phyloP scores from a whole-genome alignment of 2,329 filamentous ascomycete species.

The Fusarium equiseti region DNA sequence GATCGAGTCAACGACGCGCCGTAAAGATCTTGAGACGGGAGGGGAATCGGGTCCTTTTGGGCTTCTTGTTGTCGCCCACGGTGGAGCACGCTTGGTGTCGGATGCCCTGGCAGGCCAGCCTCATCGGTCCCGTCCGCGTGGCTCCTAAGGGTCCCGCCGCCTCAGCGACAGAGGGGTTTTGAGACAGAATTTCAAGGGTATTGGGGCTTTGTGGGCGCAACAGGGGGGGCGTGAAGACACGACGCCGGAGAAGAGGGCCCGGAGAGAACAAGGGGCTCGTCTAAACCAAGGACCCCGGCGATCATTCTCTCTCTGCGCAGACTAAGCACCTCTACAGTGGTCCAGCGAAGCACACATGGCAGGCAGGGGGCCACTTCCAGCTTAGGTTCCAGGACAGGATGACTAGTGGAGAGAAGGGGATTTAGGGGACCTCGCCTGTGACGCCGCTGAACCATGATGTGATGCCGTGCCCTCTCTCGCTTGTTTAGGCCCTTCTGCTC shows the following conservation, averaged over 20 bases:
- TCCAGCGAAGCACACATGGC: slow-evolving; percentile 28
- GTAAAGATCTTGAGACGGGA: slow-evolving; percentile 44
- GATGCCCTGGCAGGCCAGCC: slow-evolving; percentile 38
- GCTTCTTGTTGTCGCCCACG: slow-evolving; percentile 7
- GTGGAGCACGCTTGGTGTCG: slow-evolving; percentile 24
- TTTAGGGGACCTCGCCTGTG: slow-evolving; percentile 30
- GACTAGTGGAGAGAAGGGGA: slow-evolving; percentile 11
- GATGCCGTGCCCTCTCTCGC: slow-evolving; percentile 23
- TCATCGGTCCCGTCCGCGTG: slow-evolving; percentile 44
- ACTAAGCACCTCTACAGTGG: slow-evolving; percentile 4
- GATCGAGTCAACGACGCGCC: slow-evolving; percentile 41
- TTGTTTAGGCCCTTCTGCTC: slow-evolving; percentile 16
- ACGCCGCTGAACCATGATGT: slow-evolving; percentile 32
- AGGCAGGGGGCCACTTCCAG: slow-evolving; percentile 17
- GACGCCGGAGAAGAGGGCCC: slow-evolving; percentile 36
- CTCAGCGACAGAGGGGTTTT: slow-evolving; percentile 22
- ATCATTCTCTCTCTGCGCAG: slow-evolving; percentile 17
- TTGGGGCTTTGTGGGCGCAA: not conserved
- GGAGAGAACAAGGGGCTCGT: slow-evolving; percentile 13
- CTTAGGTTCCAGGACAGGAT: slow-evolving; percentile 3
- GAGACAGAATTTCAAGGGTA: slow-evolving; percentile 30
- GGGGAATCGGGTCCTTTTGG: slow-evolving; percentile 43
- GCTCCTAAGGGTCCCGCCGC: slow-evolving; percentile 35
- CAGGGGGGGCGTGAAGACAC: slow-evolving; percentile 21
- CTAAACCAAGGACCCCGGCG: slow-evolving; percentile 22